Percentiles rank a stretch among this genome's conserved stretches.
phyloP scores from a whole-genome alignment of 768 basidiomycete species.

The Rhodosporidiobolus sp. region DNA sequence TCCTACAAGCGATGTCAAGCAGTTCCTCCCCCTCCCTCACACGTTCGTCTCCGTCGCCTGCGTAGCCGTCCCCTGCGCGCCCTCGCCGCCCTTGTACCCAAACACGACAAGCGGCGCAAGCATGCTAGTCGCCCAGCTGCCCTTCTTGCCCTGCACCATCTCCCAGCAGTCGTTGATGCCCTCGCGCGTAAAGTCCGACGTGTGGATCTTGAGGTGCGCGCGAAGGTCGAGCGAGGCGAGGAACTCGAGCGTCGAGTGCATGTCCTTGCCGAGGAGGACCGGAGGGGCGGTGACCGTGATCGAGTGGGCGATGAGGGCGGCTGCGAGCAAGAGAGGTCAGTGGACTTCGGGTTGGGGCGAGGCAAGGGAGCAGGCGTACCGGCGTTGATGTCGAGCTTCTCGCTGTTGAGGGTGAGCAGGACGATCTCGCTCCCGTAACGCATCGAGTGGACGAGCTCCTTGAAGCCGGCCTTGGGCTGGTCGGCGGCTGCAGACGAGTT shows the following conservation, averaged over 20 bases:
- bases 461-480: conserved; percentile 14
- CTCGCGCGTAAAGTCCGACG: neutral
- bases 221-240: neutral
- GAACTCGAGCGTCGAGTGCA: neutral
- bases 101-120: neutral
- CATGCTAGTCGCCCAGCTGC: neutral
- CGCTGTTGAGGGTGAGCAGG: neutral
- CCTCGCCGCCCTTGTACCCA: neutral
- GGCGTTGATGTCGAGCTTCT: neutral
- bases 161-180: neutral
- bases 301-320: neutral
- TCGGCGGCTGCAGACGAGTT: conserved; percentile 5
- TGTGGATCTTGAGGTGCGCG: neutral
- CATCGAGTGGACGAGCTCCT: conserved; percentile 9
- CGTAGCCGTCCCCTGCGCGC: too few relatives aligned
- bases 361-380: neutral
- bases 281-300: neutral
- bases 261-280: neutral
- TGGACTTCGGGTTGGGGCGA: too few relatives aligned
- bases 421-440: conserved; percentile 13
- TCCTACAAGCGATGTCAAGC: too few relatives aligned
- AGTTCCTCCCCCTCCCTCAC: too few relatives aligned
- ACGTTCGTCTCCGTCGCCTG: neutral
- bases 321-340: neutral
- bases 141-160: neutral